Conservation (phyloP, 306 rosid species). For the Cucurbita ficifolia region DNA sequence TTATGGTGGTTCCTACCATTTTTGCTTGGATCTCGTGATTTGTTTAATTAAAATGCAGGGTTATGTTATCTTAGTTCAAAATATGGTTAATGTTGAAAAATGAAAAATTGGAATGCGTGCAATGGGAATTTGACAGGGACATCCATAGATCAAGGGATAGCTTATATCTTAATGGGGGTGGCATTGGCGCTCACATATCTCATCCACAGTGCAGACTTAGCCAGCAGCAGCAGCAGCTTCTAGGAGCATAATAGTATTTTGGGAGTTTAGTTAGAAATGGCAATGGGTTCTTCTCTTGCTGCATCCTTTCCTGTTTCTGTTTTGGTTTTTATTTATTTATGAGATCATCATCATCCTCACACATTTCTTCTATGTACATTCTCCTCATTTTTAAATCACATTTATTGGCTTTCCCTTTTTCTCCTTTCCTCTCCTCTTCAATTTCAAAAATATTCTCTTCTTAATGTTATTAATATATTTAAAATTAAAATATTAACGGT, state of each 20-base stretch:
- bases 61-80: too few species aligned
- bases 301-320: background rate
- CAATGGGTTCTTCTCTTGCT: background rate
- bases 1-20: too few species aligned
- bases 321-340: background rate
- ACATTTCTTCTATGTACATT: conserved; percentile 1
- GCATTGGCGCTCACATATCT: conserved; percentile 70
- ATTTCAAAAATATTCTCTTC: too few species aligned
- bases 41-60: too few species aligned
- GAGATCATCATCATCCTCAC: background rate
- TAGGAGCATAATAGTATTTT: background rate
- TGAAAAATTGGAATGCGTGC: background rate
- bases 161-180: conserved; percentile 58
- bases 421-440: background rate
- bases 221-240: conserved; percentile 17
- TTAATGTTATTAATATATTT: too few species aligned
- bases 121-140: conserved; percentile 29
- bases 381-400: background rate
- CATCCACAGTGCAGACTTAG: conserved; percentile 43
- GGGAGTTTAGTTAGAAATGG: conserved; percentile 1
- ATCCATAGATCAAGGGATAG: conserved; percentile 72
- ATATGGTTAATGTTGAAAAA: background rate
- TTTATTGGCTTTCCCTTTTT: background rate
- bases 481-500: too few species aligned
- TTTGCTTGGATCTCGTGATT: too few species aligned